Conservation (phyloP, 306 rosid species). For the Sophora flavescens region DNA sequence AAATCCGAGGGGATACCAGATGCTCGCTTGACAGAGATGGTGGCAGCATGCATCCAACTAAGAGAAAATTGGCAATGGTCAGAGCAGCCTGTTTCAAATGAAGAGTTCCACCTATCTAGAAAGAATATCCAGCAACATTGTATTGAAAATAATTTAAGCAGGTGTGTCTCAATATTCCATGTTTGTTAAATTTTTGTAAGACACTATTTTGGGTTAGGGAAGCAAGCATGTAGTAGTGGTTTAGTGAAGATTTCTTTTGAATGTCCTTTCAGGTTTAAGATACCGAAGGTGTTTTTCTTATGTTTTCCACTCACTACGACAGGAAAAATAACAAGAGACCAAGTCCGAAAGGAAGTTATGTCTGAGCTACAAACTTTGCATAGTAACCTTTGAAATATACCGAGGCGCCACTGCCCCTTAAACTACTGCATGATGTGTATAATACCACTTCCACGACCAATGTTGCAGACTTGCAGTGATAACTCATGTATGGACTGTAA, state of each 20-base stretch:
- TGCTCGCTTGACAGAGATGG: constrained; percentile 69
- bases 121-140: constrained; percentile 64
- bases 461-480: constrained; percentile 10
- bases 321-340: constrained; percentile 77
- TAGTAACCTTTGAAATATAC: constrained; percentile 69
- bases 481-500: too few relatives aligned
- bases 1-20: constrained; percentile 75
- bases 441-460: neutral
- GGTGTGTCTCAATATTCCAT: constrained; percentile 52
- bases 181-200: constrained; percentile 25
- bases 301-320: constrained; percentile 79
- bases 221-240: neutral
- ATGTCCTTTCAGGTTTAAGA: constrained; percentile 71
- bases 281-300: constrained; percentile 66
- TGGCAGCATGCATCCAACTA: constrained; percentile 68
- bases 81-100: constrained; percentile 40
- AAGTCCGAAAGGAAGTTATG: constrained; percentile 58
- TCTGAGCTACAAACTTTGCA: constrained; percentile 53
- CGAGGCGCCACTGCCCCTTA: neutral
- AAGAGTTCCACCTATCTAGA: constrained; percentile 53
- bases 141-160: constrained; percentile 60
- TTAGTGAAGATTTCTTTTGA: constrained; percentile 11
- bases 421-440: neutral
- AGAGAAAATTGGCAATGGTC: constrained; percentile 75
- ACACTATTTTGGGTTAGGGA: constrained; percentile 9